phyloP scores from a whole-genome alignment of 768 basidiomycete genomes.

The Sarcodon aspratus region DNA sequence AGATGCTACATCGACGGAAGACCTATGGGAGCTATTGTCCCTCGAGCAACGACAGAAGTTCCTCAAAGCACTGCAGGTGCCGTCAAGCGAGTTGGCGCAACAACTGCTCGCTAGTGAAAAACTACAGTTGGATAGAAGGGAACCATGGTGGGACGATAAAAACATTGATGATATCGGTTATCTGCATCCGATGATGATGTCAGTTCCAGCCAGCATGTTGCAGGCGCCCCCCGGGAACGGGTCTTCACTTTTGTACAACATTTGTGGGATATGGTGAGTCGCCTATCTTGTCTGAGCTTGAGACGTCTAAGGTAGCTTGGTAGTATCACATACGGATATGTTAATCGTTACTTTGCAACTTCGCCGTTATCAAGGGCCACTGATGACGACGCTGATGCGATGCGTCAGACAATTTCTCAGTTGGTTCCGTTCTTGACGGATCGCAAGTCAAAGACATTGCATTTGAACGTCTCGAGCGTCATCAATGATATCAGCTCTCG shows the following conservation, averaged over 20 bases:
- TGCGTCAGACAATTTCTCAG: constrained; percentile 33
- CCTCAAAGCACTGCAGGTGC: constrained; percentile 44
- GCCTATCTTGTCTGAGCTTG: not conserved
- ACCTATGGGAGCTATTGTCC: constrained; percentile 51
- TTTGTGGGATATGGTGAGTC: constrained; percentile 56
- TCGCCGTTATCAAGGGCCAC: constrained; percentile 41
- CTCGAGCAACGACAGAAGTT: constrained; percentile 53
- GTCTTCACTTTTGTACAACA: constrained; percentile 49
- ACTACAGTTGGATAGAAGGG: constrained; percentile 31
- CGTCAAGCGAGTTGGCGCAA: constrained; percentile 47
- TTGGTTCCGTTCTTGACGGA: constrained; percentile 58
- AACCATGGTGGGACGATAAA: constrained; percentile 65
- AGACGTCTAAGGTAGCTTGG: not conserved
- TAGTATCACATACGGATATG: constrained; percentile 62
- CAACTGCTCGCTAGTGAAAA: constrained; percentile 49
- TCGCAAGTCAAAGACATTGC: constrained; percentile 42
- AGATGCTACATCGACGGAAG: constrained; percentile 47
- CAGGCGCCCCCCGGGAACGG: constrained; percentile 15
- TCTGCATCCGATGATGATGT: constrained; percentile 19
- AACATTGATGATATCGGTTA: constrained; percentile 7
- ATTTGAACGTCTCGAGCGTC: constrained; percentile 36
- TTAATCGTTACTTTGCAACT: constrained; percentile 46
- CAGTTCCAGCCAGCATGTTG: constrained; percentile 33
- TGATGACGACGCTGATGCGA: constrained; percentile 28
- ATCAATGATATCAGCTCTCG: constrained; percentile 61